Evolutionary conservation across 306 rosid genomes (phyloP), one percentile per base, ranked within the genome.

Genomic region (Trifolium repens): DNA sequence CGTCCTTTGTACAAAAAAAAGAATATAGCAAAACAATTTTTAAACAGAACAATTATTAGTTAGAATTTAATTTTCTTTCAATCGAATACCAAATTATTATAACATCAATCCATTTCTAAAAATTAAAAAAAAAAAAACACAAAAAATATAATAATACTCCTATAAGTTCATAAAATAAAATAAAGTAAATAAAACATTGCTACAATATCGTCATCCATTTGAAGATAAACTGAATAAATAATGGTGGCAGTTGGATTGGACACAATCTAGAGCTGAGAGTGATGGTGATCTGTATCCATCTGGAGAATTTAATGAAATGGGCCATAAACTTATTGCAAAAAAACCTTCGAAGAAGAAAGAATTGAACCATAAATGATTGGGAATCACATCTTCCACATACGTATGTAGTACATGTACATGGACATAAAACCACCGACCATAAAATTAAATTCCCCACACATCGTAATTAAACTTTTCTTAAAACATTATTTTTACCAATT

Each of bases 251-350:
- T 17, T 17, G 19, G 19, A 17, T 17, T 17, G 19, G 19, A 17
- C 19, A 17, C 19, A 17, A 17, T 17, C 19, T 17, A 17, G 19
- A 17, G 19, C 19, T 17, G 19, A 17, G 22, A 13, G n/a, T 71
- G 85, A 76, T 47, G 27, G 37, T 72, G 87, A 82, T 75, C 84
- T 76, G 88, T 84, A 85, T 66, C 84, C 54, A 80, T 72, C 78
- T 79, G 85, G 82, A 74, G 57, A 74, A 78, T 67, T 84, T 16
- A 91, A 85, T 82, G 88, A 81, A 47, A 78, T 65, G 92, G 87
- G 76, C 78, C 90, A 71, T 19, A 13, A 16, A 27, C 24, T 75
- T 70, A 27, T 42, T 32, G 63, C 8, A 71, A 69, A 4, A 71
- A 73, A 64, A 64, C 85, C 74, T 82, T 69, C 67, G 72, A 81